phyloP scores from a whole-genome alignment of 2,329 filamentous ascomycete species.

The Ampelomyces quisqualis region DNA sequence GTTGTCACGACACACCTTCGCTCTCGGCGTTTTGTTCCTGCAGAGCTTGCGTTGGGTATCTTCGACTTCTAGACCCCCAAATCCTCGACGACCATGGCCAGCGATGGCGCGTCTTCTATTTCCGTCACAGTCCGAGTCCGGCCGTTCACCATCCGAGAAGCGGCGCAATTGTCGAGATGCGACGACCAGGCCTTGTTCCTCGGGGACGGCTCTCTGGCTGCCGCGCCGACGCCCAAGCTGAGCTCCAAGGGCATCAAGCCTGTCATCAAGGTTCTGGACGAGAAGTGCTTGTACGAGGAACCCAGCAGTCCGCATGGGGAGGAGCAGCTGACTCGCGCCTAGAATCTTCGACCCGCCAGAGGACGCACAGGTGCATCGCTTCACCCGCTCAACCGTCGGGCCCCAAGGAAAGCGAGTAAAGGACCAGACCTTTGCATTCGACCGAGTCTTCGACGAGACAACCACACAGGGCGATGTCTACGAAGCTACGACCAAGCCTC shows the following conservation, averaged over 20 bases:
- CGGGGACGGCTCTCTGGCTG: constrained; percentile 95
- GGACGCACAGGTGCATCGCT: constrained; percentile 86
- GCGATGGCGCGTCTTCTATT: constrained; percentile 53
- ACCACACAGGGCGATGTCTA: constrained; percentile 91
- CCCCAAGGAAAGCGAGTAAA: constrained; percentile 85
- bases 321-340: constrained; percentile 25
- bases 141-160: constrained; percentile 81
- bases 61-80: constrained; percentile 7
- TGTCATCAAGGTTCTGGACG: constrained; percentile 94
- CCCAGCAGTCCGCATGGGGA: not conserved
- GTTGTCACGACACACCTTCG: constrained; percentile 17
- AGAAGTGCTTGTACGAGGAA: constrained; percentile 84
- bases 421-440: constrained; percentile 96
- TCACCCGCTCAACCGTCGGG: constrained; percentile 72
- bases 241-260: constrained; percentile 82
- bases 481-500: constrained; percentile 81
- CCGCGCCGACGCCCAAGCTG: constrained; percentile 78
- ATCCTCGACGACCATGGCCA: constrained; percentile 34
- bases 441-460: constrained; percentile 95
- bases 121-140: constrained; percentile 61
- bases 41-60: constrained; percentile 17
- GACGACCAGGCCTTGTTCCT: constrained; percentile 91
- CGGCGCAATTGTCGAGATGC: constrained; percentile 76
- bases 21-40: constrained; percentile 12
- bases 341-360: constrained; percentile 98